Base-by-base conservation (phyloP, 2,329 filamentous ascomycete genomes). In the Sporothrix phasma region DNA sequence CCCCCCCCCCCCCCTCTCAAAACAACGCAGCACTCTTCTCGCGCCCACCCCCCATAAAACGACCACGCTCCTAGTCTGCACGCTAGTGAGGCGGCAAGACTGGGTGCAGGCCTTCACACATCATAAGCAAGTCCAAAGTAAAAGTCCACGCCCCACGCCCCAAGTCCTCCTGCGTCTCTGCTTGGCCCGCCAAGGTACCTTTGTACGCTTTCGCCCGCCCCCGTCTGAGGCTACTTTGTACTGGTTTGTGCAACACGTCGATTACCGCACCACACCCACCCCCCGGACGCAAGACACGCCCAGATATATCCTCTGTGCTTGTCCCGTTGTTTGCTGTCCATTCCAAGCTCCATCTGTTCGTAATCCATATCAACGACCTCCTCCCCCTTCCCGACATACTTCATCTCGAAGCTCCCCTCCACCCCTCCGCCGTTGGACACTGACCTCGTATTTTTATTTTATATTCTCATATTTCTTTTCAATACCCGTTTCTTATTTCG, bases 311-410 rank as follows among this genome's bases (percentile, higher is more conserved):
- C 41, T 43, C 41, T 47, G 45, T 13, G 19, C 45, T 24, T 45
- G 24, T 26, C 17, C 43, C 43, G 24, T 37, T 22, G 49, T 54
- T 13, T 34, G 34, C 24, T 39, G n/a, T 34, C 49, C 24, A 34
- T 29, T 26, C 43, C 26, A 58, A 58, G 56, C 51, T 45, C 13
- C 22, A 45, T 45, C 41, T 24, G 51, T n/a, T 53, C 49, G 51
- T 43, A 64, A 64, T 65, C 66, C 63, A 66, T 65, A 66, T 67
- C 64, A 58, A 64, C 64, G 45, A 58, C 64, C 59, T 63, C 66
- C 54, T 56, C 54, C 62, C 59, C 63, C 54, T 39, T 53, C 34
- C 26, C 15, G 19, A n/a, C 7, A 37, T 29, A 29, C 34, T 56
- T 31, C 34, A 62, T 56, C 37, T 47, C 22, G 31, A 34, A 46